A percentile compares a stretch with the other conserved stretches of the same genome.
phyloP scores from a whole-genome alignment of 2,329 filamentous ascomycete genomes.

The Penicillium sp. region DNA sequence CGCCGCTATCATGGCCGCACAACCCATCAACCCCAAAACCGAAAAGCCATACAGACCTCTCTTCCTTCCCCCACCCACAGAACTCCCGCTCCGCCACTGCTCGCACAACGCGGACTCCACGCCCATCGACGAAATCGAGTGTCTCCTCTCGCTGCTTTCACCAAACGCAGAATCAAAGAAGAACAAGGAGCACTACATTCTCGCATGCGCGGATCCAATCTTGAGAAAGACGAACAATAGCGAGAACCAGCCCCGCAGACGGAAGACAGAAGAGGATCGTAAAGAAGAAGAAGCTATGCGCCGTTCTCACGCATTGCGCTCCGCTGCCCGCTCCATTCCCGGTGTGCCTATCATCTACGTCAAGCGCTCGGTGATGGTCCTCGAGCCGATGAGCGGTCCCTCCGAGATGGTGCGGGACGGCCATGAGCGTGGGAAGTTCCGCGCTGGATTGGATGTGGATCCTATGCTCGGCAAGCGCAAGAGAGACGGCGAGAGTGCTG shows the following conservation, averaged over 20 bases:
- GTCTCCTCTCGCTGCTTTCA: constrained; percentile 46
- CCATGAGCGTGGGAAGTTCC: constrained; percentile 48
- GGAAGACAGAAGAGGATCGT: constrained; percentile 30
- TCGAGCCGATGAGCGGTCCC: constrained; percentile 48
- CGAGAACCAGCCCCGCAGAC: constrained; percentile 34
- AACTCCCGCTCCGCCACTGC: constrained; percentile 47
- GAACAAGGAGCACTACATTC: constrained; percentile 50
- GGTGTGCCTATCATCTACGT: constrained; percentile 52
- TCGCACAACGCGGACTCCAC: constrained; percentile 44
- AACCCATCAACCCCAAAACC: constrained; percentile 40
- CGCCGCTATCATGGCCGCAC: constrained; percentile 42
- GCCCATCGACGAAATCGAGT: constrained; percentile 45
- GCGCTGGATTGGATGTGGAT: constrained; percentile 39
- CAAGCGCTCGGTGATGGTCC: constrained; percentile 51
- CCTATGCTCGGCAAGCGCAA: constrained; percentile 36
- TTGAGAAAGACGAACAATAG: constrained; percentile 25
- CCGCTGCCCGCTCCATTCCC: constrained; percentile 43
- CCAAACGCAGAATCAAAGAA: constrained; percentile 39
- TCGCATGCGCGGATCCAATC: constrained; percentile 43
- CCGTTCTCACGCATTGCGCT: constrained; percentile 36
- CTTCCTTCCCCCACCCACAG: constrained; percentile 46
- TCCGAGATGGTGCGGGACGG: constrained; percentile 45
- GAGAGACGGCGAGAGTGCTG: constrained; percentile 25
- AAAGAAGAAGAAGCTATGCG: constrained; percentile 32
- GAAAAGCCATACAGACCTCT: constrained; percentile 41